Evolutionary conservation across 495 filamentous ascomycete genomes (phyloP).

Genomic region (Podospora pseudopauciseta): DNA sequence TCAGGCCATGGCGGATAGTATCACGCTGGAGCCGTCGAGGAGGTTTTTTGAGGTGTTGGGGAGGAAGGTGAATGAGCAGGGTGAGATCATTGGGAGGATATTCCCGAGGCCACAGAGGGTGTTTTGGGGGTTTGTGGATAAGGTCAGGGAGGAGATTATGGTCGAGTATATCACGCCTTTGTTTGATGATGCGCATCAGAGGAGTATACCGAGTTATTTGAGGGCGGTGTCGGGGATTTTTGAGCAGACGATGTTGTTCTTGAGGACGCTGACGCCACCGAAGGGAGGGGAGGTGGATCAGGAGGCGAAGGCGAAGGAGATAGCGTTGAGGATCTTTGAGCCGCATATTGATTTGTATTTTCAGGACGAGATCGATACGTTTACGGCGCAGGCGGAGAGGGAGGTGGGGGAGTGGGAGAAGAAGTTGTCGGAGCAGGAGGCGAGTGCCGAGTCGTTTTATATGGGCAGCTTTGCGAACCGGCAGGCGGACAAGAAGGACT

Average conservation of each 20-base stretch:
- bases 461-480: conserved; percentile 86
- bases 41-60: conserved; percentile 74
- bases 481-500: conserved; percentile 94
- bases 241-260: conserved; percentile 75
- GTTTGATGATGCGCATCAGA: conserved; percentile 83
- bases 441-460: conserved; percentile 85
- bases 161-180: conserved; percentile 81
- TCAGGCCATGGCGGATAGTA: conserved; percentile 51
- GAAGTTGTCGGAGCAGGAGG: conserved; percentile 85
- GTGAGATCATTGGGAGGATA: conserved; percentile 73
- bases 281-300: conserved; percentile 31
- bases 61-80: conserved; percentile 75
- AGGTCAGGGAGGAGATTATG: conserved; percentile 79
- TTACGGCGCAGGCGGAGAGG: conserved; percentile 67
- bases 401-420: conserved; percentile 86
- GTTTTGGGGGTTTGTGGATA: conserved; percentile 71
- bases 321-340: conserved; percentile 73
- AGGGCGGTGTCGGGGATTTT: conserved; percentile 84
- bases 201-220: conserved; percentile 72
- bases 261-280: conserved; percentile 59
- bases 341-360: conserved; percentile 91
- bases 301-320: conserved; percentile 50
- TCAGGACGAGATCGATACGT: conserved; percentile 84
- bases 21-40: conserved; percentile 73
- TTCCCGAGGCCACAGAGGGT: conserved; percentile 77